Evolutionary conservation across 768 basidiomycete genomes (phyloP).

Genomic region (Tephrocybe sp.): DNA sequence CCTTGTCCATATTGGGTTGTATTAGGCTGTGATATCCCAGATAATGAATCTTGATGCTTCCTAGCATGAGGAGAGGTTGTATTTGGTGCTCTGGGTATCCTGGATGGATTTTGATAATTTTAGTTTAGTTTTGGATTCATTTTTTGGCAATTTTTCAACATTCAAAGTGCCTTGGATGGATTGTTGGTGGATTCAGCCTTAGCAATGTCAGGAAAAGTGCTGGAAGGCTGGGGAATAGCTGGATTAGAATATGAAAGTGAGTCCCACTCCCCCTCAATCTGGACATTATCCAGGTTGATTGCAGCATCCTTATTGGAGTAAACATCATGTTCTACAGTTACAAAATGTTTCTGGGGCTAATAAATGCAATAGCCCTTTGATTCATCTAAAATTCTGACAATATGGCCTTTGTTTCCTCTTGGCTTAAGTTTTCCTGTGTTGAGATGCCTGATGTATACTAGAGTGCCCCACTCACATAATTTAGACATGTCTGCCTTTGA

Average conservation of each 20-base stretch:
- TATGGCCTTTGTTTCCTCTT: not conserved
- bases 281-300: no score
- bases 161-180: no score
- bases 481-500: slow-evolving; percentile 1
- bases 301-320: no score
- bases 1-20: slow-evolving; percentile 1
- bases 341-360: slow-evolving; percentile 22
- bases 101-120: no score
- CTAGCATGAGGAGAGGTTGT: no score
- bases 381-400: slow-evolving; percentile 19
- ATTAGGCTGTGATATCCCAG: slow-evolving; percentile 5
- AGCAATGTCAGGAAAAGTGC: no score
- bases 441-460: slow-evolving; percentile 13
- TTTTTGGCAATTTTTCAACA: no score
- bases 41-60: not conserved
- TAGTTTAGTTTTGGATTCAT: no score
- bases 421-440: slow-evolving; percentile 9
- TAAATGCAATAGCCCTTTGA: slow-evolving; percentile 29
- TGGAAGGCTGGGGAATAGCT: no score
- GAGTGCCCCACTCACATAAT: slow-evolving; percentile 4
- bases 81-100: no score
- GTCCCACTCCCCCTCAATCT: slow-evolving; percentile 27
- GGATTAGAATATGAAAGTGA: no score
- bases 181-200: no score
- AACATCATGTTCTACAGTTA: slow-evolving; percentile 27